Base-by-base conservation (phyloP, 441 rosid species). In the Pelargonium australe region DNA sequence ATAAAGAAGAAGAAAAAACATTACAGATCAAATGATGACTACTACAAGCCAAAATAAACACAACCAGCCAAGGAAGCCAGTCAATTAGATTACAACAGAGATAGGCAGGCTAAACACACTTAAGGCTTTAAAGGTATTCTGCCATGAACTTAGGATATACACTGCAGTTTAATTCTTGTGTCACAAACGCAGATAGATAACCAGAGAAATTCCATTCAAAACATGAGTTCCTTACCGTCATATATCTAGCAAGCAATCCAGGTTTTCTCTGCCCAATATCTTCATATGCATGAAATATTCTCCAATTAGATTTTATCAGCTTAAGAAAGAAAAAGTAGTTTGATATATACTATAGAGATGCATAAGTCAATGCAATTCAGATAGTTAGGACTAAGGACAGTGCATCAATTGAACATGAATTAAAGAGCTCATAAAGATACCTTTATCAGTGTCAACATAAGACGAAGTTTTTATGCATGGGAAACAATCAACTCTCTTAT, bases 401-500 rank as follows among this genome's bases (percentile, higher is more conserved):
- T 60, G 31, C 69, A 77, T 31, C 44, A 65, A 63, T 20, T 31
- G 14, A 45, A 61, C 31, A 66, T 51, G 37, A 69, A 17, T 8
- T n/a, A 12, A 58, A 34, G 61, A 73, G 28, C 40, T 68, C 63
- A 69, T 44, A 65, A 28, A 1, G 58, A 51, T 79, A 89, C 95
- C 92, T 87, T 81, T 90, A 70, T 86, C 88, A 70, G 86, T 80
- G 74, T 80, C 85, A 77, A 80, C 70, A 60, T 90, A 75, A 43
- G 83, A 76, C 5, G 90, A 76, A 67, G 72, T 72, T 81, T 84
- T 92, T 70, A 87, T 62, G 74, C 99, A 95, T 63, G 99, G 99
- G 80, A 95, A 85, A 83, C 99, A 95, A 80, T 95, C 99, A 67
- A 92, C 79, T 72, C 97, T 84, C 76, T 80, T 85, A 80, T 78